Conservation (phyloP, 345 rosid genomes). For the Salix koriyanagi region DNA sequence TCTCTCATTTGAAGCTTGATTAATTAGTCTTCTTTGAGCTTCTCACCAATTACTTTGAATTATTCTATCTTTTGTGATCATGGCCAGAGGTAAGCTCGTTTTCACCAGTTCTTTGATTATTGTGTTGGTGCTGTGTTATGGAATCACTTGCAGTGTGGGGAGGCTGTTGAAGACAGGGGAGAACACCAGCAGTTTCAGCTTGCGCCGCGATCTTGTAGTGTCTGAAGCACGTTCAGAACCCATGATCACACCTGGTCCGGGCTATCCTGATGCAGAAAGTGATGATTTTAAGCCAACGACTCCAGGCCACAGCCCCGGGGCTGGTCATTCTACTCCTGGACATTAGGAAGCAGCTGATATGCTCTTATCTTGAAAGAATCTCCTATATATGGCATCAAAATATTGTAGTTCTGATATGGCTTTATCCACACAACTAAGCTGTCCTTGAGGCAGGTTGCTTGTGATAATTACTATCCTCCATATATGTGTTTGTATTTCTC, state of each 20-base stretch:
- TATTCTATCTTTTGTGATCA: not conserved
- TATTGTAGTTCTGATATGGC: no score
- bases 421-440: no score
- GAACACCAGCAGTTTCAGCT: not conserved
- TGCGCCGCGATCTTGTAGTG: slow-evolving; percentile 11
- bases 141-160: slow-evolving; percentile 18
- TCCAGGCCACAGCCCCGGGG: slow-evolving; percentile 60
- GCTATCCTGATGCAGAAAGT: not conserved
- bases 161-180: slow-evolving; percentile 14
- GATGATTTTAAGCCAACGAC: slow-evolving; percentile 43
- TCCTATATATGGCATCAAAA: no score
- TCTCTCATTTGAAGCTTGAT: not conserved
- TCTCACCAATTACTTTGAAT: not conserved
- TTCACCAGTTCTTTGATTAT: slow-evolving; percentile 12
- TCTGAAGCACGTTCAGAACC: not conserved
- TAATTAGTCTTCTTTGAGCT: no score
- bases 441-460: no score
- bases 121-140: slow-evolving; percentile 15
- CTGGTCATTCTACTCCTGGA: slow-evolving; percentile 44
- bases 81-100: slow-evolving; percentile 22
- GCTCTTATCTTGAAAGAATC: no score
- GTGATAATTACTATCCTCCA: no score
- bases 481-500: no score
- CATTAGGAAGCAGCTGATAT: not conserved
- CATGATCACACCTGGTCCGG: not conserved